Percentiles rank a stretch among this genome's conserved stretches.
These are phyloP conservation scores for Tetrahymena thermophila DNA, from an alignment of 73 alveolate genomes.

Conservation along the genomic window DNA sequence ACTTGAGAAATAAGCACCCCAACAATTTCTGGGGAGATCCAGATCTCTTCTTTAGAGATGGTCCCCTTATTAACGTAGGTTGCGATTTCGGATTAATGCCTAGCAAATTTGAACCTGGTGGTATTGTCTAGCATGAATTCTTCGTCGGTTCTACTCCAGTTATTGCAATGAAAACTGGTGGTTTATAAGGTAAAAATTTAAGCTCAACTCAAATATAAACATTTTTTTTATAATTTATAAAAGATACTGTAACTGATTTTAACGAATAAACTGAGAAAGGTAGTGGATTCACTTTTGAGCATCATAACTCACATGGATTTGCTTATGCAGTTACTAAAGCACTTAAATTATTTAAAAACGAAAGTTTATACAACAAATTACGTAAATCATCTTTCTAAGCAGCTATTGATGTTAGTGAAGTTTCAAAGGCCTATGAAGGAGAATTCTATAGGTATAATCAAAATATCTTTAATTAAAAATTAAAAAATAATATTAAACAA, in stretches of 20 bases:
- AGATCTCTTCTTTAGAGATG: constrained; percentile 92
- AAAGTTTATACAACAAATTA: constrained; percentile 61
- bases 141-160: constrained; percentile 98
- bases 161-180: constrained; percentile 97
- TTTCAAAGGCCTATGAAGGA: constrained; percentile 86
- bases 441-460: constrained; percentile 63
- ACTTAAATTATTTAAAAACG: constrained; percentile 62
- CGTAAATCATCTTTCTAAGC: constrained; percentile 88
- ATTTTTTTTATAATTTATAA: background rate
- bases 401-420: constrained; percentile 89
- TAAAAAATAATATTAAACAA: too few species aligned
- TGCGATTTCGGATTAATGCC: constrained; percentile 98
- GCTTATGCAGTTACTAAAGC: constrained; percentile 85
- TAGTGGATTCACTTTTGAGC: constrained; percentile 87
- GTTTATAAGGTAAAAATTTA: constrained; percentile 93
- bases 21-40: constrained; percentile 97
- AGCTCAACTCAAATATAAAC: too few species aligned
- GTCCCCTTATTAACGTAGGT: constrained; percentile 90
- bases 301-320: constrained; percentile 75
- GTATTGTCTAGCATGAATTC: constrained; percentile 98
- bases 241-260: constrained; percentile 57
- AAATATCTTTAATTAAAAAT: too few species aligned
- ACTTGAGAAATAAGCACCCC: constrained; percentile 81
- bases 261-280: constrained; percentile 51
- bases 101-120: constrained; percentile 97